Base-by-base conservation (phyloP, 345 rosid species). In the Cardamine chenopodiifolia region DNA sequence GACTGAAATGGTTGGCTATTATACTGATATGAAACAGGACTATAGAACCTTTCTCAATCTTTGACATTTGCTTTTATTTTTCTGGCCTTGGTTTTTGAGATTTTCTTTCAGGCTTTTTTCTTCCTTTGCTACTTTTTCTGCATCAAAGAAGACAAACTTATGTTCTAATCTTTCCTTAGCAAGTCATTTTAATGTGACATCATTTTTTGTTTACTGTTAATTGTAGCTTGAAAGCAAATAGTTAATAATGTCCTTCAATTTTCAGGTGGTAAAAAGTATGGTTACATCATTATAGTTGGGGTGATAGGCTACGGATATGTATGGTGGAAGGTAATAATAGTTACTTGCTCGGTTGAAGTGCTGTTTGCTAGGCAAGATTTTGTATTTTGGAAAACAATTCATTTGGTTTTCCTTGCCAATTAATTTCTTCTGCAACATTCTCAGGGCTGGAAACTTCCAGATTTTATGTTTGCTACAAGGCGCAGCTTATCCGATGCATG, bases 381-480 rank as follows among this genome's bases (percentile, higher is more conserved):
- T 17, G 49, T 44, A 17, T 22, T 23, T 53, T 28, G 60, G 20
- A 22, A 40, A 58, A 12, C 13, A 9, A 18, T 17, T 50, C 32
- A 12, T 39, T 31, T 44, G 63, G 55, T 50, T 60, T 39, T 61
- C 48, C 18, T 66, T 67, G 52, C 14, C 57, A 15, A 20, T n/a
- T 40, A 25, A 3, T 61, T n/a, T 57, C 50, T 58, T 65, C 31
- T 71, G 62, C 37, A 72, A 71, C 74, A 29, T 52, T 76, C 57
- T 57, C 81, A 96, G 98, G 99, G 99, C 1, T 96, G 93, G 93
- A 89, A 88, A 62, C 90, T 96, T 87, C 94, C 94, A 61, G 93
- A 96, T 84, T 70, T 96, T 85, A 92, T 86, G 97, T 96, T 96
- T 85, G 98, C 95, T 5, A 92, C 99, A 6, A 89, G 88, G 71